A percentile compares a stretch with the other conserved stretches of the same genome.
phyloP scores from a whole-genome alignment of 2,329 filamentous ascomycete genomes.

The Fusarium duplospermum region DNA sequence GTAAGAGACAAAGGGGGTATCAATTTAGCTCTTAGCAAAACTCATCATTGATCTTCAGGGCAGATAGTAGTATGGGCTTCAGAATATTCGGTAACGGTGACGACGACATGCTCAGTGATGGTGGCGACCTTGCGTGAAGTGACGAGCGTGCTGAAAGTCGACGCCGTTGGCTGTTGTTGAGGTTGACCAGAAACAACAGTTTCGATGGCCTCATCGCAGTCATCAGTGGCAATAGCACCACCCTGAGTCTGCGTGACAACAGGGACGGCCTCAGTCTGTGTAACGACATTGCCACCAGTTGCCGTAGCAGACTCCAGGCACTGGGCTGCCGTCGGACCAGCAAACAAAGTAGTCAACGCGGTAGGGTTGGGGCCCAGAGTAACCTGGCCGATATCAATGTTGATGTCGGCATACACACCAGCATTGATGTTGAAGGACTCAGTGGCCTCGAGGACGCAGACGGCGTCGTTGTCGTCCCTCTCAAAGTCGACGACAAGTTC shows the following conservation, averaged over 20 bases:
- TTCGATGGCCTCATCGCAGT: not conserved
- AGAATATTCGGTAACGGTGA: not conserved
- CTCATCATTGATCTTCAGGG: not conserved
- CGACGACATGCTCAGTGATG: not conserved
- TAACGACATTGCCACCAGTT: not conserved
- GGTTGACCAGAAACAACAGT: not conserved
- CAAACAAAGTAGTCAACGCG: not conserved
- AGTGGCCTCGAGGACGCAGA: not conserved
- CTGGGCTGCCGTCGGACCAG: not conserved
- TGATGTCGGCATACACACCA: not conserved
- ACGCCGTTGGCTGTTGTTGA: not conserved
- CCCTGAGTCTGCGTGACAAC: not conserved
- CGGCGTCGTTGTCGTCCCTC: not conserved
- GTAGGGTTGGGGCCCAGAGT: not conserved
- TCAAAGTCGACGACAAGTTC: not conserved
- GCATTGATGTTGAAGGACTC: not conserved
- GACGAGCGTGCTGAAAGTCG: not conserved
- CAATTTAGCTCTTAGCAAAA: not conserved
- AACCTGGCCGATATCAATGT: not conserved
- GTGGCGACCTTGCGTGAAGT: not conserved
- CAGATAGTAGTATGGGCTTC: not conserved
- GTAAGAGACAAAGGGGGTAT: not conserved
- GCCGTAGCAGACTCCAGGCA: not conserved
- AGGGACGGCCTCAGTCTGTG: not conserved
- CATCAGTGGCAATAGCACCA: not conserved